Evolutionary conservation across 495 filamentous ascomycete genomes (phyloP).

Genomic region (Peziza echinospora): DNA sequence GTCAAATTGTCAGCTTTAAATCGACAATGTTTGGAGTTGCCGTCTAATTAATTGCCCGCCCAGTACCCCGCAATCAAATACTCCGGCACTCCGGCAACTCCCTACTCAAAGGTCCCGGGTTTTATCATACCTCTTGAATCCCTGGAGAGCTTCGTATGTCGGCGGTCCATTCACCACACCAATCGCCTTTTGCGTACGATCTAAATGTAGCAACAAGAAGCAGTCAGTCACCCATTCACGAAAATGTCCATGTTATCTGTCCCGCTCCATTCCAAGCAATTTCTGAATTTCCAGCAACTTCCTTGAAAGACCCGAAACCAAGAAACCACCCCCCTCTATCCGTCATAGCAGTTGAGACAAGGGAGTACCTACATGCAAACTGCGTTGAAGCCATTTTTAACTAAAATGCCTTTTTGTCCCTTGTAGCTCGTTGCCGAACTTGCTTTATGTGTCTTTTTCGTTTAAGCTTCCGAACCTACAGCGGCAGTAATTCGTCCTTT

Average conservation of each 20-base stretch:
- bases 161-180: slow-evolving; percentile 79
- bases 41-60: no score
- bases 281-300: slow-evolving; percentile 2
- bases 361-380: slow-evolving; percentile 17
- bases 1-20: slow-evolving; percentile 17
- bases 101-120: no score
- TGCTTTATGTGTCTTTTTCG: no score
- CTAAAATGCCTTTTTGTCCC: no score
- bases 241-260: not conserved
- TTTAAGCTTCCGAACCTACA: no score
- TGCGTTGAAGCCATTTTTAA: no score
- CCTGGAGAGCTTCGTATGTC: slow-evolving; percentile 63
- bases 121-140: slow-evolving; percentile 41
- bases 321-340: slow-evolving; percentile 3
- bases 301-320: not conserved
- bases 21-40: slow-evolving; percentile 2
- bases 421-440: no score
- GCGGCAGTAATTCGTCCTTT: no score
- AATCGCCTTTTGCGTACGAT: slow-evolving; percentile 88
- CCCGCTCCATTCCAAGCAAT: not conserved
- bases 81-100: no score
- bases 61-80: no score
- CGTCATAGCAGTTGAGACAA: slow-evolving; percentile 1
- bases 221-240: slow-evolving; percentile 6
- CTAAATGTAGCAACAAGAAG: slow-evolving; percentile 8